Evolutionary conservation across 257 asterid species (phyloP).

Genomic region (Solanum rostratum): DNA sequence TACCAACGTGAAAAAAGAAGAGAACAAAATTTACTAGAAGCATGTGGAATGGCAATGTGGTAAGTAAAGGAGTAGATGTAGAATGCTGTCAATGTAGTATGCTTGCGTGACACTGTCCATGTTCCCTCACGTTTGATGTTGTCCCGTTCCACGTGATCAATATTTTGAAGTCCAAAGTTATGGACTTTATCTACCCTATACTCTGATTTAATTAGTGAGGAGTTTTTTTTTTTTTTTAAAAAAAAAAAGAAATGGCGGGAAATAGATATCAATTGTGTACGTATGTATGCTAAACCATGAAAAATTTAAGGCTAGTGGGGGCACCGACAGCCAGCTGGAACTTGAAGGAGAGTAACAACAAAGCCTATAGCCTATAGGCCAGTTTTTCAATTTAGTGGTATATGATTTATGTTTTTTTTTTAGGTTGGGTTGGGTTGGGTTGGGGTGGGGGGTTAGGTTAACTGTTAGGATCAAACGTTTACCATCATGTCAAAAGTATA

Average conservation of each 20-base stretch:
- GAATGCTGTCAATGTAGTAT: not conserved
- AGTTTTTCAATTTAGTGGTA: not conserved
- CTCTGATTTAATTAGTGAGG: not conserved
- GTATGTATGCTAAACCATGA: not conserved
- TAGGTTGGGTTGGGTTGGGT: too few species aligned
- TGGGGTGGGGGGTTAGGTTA: too few species aligned
- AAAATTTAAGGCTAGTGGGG: not conserved
- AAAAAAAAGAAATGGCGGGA: not conserved
- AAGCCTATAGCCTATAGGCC: not conserved
- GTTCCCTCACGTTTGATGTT: slow-evolving; percentile 7
- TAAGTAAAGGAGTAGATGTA: not conserved
- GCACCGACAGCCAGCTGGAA: slow-evolving; percentile 1
- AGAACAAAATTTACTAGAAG: not conserved
- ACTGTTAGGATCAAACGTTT: too few species aligned
- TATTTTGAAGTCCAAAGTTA: not conserved
- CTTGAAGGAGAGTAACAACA: not conserved
- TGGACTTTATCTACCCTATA: not conserved
- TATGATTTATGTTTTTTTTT: not conserved
- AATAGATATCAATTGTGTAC: not conserved
- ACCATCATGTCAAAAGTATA: too few species aligned
- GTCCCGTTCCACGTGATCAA: slow-evolving; percentile 22
- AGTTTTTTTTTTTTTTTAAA: not conserved
- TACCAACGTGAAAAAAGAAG: not conserved
- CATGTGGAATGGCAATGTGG: not conserved
- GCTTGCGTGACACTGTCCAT: not conserved